These are phyloP conservation scores for Lolium rigidum DNA, from an alignment of 176 grass and related monocot species.

Conservation along the genomic window DNA sequence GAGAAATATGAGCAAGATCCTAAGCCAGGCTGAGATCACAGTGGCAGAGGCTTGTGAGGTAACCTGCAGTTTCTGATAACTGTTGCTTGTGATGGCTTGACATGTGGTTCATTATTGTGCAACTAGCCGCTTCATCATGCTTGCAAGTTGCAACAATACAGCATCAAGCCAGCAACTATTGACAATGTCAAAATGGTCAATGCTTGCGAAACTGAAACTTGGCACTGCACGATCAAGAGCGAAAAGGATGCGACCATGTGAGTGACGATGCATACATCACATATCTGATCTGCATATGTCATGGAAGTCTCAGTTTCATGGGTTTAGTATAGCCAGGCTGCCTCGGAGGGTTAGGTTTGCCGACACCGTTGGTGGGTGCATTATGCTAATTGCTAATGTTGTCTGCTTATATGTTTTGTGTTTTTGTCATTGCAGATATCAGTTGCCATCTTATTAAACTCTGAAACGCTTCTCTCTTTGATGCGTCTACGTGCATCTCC, in stretches of 20 bases:
- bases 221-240: background rate
- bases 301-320: slow-evolving; percentile 19
- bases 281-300: background rate
- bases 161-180: background rate
- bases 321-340: background rate
- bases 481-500: background rate
- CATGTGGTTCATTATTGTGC: background rate
- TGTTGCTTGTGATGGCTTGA: background rate
- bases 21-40: background rate
- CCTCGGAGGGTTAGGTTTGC: slow-evolving; percentile 38
- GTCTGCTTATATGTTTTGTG: background rate
- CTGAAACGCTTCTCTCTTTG: background rate
- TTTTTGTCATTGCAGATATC: background rate
- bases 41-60: slow-evolving; percentile 16
- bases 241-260: background rate
- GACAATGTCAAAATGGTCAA: background rate
- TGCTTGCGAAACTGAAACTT: slow-evolving; percentile 3
- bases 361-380: slow-evolving; percentile 15
- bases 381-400: slow-evolving; percentile 17
- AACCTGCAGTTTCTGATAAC: slow-evolving; percentile 5
- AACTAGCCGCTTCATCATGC: background rate
- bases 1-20: background rate
- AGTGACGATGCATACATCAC: background rate
- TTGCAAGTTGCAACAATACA: background rate
- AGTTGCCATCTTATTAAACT: background rate